Evolutionary conservation across 2,329 filamentous ascomycete genomes (phyloP).

Genomic region (Penicillium aurantiogriseum): DNA sequence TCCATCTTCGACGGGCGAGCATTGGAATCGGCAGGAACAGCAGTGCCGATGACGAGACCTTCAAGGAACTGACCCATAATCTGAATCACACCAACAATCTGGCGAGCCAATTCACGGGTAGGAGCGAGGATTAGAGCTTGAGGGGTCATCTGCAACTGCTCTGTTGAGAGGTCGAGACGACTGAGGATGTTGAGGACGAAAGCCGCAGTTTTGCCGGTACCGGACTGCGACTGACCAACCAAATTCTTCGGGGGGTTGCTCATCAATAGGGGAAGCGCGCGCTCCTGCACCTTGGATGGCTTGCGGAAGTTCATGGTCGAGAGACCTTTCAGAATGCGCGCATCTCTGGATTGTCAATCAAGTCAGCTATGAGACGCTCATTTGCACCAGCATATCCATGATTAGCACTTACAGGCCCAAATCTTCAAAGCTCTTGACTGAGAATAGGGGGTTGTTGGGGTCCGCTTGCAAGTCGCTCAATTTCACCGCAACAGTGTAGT

Average conservation of each 20-base stretch:
- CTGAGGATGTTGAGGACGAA: conserved; percentile 91
- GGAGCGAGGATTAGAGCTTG: conserved; percentile 89
- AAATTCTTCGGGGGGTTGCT: conserved; percentile 85
- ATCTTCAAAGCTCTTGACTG: conserved; percentile 78
- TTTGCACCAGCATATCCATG: background rate
- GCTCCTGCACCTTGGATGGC: conserved; percentile 97
- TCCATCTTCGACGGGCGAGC: conserved; percentile 67
- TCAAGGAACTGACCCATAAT: conserved; percentile 82
- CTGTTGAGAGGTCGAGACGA: conserved; percentile 71
- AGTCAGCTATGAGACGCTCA: conserved; percentile 3
- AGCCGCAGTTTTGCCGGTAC: conserved; percentile 95
- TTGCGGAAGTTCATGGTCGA: conserved; percentile 83
- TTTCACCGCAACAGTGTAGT: conserved; percentile 89
- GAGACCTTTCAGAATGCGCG: conserved; percentile 72
- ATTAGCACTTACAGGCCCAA: conserved; percentile 69
- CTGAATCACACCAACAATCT: conserved; percentile 82
- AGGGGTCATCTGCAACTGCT: conserved; percentile 57
- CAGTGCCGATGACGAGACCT: conserved; percentile 72
- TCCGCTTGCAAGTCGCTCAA: conserved; percentile 85
- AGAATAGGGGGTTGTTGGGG: conserved; percentile 82
- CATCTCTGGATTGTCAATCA: conserved; percentile 39
- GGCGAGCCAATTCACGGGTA: conserved; percentile 83
- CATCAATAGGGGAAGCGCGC: conserved; percentile 85
- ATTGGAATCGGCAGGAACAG: conserved; percentile 72
- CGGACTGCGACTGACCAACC: conserved; percentile 98